Conservation (phyloP, 441 rosid species). For the Arabidopsis lyrata region DNA sequence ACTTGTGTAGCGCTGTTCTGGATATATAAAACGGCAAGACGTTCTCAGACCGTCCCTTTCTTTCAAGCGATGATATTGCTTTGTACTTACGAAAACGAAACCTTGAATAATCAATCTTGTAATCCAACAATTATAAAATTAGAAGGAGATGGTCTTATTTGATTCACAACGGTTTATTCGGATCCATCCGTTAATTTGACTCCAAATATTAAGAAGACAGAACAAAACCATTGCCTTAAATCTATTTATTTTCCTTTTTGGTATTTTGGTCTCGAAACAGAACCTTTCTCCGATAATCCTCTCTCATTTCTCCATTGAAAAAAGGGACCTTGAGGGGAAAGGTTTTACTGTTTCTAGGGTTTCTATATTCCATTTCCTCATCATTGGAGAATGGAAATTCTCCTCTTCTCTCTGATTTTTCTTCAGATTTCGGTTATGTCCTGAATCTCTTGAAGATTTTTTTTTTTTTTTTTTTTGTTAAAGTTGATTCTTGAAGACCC, state of each 20-base stretch:
- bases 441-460: neutral
- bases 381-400: conserved; percentile 16
- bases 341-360: conserved; percentile 21
- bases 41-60: neutral
- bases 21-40: conserved; percentile 34
- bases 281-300: conserved; percentile 14
- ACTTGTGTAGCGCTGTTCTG: conserved; percentile 24
- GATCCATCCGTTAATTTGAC: conserved; percentile 9
- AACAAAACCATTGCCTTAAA: too few relatives aligned
- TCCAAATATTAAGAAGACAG: neutral
- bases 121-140: too few relatives aligned
- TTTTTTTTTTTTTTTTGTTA: too few relatives aligned
- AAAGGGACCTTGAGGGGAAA: conserved; percentile 18
- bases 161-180: neutral
- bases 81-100: too few relatives aligned
- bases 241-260: too few relatives aligned
- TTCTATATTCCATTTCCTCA: conserved; percentile 21
- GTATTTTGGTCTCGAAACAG: too few relatives aligned
- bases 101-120: too few relatives aligned
- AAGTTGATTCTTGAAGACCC: conserved; percentile 6
- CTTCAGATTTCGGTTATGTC: conserved; percentile 1
- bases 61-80: too few relatives aligned
- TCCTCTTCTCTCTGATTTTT: neutral
- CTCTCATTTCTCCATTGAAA: conserved; percentile 24
- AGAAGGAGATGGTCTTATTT: neutral